Base-by-base conservation (phyloP, 2,329 filamentous ascomycete species). In the Clarireedia homoeocarpa region DNA sequence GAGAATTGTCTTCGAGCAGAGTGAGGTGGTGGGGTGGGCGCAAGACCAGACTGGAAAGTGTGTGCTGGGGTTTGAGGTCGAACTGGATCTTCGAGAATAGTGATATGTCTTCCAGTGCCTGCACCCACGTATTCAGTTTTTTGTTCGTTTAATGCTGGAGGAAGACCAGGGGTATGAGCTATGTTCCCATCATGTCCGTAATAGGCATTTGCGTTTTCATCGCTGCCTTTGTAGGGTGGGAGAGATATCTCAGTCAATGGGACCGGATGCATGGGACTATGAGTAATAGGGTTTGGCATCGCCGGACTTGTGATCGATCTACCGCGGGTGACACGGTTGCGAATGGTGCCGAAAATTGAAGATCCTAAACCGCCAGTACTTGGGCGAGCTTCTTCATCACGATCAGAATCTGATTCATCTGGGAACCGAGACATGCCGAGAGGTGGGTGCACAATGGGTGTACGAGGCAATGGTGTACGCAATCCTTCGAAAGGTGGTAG, bases 381-480 rank as follows among this genome's bases (percentile, higher is more conserved):
- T 38, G 76, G 76, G 48, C 75, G 72, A 17, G 39, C 30, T 34
- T 81, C 72, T 58, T 78, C 73, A 42, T 81, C 79, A 42, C 80
- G 78, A 36, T 78, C 75, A 10, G 82, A 74, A 53, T 85, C 82
- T 20, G 85, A 80, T 9, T 85, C 80, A 17, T 80, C 78, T 0
- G 91, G 90, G 67, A 96, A 89, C 38, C 82, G 83, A 0, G 90
- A 88, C 89, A 96, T 95, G 48, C 92, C 92, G 7, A 96, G 74
- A 0, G 91, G 91, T 1, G 88, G 89, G 67, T 94, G 88, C 0
- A 20, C 73, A 66, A 49, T 71, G 69, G 44, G 70, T 59, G 57
- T 66, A 53, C 45, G 61, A 54, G 60, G 51, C 9, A 20, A 20
- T 51, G 57, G 58, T 51, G 56, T 58, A 38, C 56, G 59, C 24